Conservation (phyloP, 2,329 filamentous ascomycete species). For the Aspergillus fumigatiaffinis region DNA sequence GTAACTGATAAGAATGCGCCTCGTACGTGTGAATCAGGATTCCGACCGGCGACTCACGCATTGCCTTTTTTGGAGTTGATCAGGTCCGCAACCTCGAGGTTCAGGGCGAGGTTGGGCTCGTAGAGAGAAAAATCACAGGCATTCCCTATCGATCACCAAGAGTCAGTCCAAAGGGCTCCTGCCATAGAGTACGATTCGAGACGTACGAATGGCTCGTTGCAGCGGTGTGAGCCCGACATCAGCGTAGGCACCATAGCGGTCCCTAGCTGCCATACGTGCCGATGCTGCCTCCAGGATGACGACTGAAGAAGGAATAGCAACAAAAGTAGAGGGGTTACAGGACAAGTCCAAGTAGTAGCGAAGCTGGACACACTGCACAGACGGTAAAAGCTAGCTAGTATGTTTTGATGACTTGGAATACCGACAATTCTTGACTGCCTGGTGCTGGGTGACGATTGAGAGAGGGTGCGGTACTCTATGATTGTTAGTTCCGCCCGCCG, state of each 20-base stretch:
- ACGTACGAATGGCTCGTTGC: slow-evolving; percentile 80
- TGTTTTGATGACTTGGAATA: neutral
- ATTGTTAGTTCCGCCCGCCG: slow-evolving; percentile 12
- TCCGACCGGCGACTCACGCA: slow-evolving; percentile 50
- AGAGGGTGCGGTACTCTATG: slow-evolving; percentile 20
- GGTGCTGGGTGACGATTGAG: neutral
- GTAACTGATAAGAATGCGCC: slow-evolving; percentile 23
- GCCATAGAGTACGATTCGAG: neutral
- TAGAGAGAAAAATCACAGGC: slow-evolving; percentile 97
- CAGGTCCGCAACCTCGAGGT: slow-evolving; percentile 92
- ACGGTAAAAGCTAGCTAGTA: neutral
- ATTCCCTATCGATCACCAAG: slow-evolving; percentile 56
- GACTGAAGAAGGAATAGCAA: slow-evolving; percentile 12
- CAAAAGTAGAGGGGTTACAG: slow-evolving; percentile 1
- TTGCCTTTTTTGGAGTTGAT: slow-evolving; percentile 97
- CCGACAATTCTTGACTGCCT: neutral
- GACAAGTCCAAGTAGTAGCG: neutral
- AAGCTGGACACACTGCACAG: neutral
- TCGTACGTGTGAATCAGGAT: neutral
- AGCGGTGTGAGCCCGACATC: slow-evolving; percentile 78
- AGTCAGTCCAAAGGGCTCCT: slow-evolving; percentile 6
- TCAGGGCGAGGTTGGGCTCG: slow-evolving; percentile 93
- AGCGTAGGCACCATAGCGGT: slow-evolving; percentile 83
- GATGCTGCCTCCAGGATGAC: slow-evolving; percentile 84
- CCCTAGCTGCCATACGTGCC: slow-evolving; percentile 89